Evolutionary conservation across 2,329 filamentous ascomycete genomes (phyloP).

Genomic region (Aspergillus glaucus): DNA sequence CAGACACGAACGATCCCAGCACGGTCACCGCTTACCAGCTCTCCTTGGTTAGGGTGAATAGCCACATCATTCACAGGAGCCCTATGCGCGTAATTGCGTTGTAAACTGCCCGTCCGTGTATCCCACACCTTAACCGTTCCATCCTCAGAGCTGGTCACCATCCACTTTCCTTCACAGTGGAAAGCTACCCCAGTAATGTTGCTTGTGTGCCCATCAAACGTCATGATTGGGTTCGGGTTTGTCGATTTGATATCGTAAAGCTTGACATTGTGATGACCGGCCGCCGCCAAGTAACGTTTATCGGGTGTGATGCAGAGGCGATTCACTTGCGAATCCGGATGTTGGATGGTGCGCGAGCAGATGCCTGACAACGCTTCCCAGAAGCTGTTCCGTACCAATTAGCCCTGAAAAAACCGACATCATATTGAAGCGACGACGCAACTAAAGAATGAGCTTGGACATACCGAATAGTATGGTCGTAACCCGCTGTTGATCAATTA

Average conservation of each 20-base stretch:
- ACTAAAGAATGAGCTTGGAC: conserved; percentile 11
- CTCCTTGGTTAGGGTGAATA: conserved; percentile 98
- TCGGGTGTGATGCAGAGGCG: conserved; percentile 96
- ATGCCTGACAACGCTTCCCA: conserved; percentile 98
- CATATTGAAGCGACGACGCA: background rate
- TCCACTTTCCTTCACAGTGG: conserved; percentile 99
- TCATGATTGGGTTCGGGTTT: conserved; percentile 89
- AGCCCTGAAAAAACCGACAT: background rate
- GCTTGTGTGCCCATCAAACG: conserved; percentile 90
- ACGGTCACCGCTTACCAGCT: conserved; percentile 93
- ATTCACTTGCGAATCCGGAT: conserved; percentile 97
- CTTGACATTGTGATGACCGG: conserved; percentile 80
- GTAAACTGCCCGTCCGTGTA: conserved; percentile 74
- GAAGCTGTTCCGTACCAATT: conserved; percentile 55
- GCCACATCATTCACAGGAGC: conserved; percentile 93
- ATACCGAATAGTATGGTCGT: conserved; percentile 70
- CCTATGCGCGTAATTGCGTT: conserved; percentile 88
- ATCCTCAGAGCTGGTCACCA: conserved; percentile 96
- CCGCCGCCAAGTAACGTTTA: conserved; percentile 86
- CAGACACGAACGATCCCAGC: conserved; percentile 89
- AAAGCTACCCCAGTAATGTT: conserved; percentile 97
- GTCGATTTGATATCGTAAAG: conserved; percentile 98
- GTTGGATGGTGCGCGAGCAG: conserved; percentile 95
- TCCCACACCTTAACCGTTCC: conserved; percentile 98
- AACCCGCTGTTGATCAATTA: conserved; percentile 50